Evolutionary conservation across 345 rosid genomes (phyloP).

Genomic region (Tarenaya hassleriana): DNA sequence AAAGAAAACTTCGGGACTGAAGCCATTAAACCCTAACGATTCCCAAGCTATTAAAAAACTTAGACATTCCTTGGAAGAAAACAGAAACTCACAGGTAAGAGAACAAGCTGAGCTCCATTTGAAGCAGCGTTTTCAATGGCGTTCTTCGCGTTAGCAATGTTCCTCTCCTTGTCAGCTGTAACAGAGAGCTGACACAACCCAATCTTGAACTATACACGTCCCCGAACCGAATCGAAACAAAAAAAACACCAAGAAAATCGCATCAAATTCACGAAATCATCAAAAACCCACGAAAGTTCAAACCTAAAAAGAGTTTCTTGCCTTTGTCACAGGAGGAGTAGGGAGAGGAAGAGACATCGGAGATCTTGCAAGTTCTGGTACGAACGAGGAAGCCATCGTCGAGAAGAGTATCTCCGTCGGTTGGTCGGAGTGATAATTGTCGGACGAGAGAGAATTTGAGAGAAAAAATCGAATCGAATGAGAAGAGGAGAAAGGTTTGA

Average conservation of each 20-base stretch:
- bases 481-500: too few species aligned
- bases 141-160: constrained; percentile 59
- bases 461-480: too few species aligned
- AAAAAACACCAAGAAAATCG: not conserved
- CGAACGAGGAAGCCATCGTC: constrained; percentile 63
- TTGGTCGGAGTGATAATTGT: constrained; percentile 13
- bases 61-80: not conserved
- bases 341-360: constrained; percentile 79
- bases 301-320: not conserved
- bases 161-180: constrained; percentile 64
- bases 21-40: not conserved
- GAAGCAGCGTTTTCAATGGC: constrained; percentile 69
- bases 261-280: constrained; percentile 3
- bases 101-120: constrained; percentile 69
- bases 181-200: constrained; percentile 79
- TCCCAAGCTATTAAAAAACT: too few species aligned
- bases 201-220: constrained; percentile 58
- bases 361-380: constrained; percentile 66
- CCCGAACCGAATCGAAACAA: too few species aligned
- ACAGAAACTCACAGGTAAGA: constrained; percentile 66
- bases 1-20: too few species aligned
- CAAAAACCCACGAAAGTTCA: not conserved
- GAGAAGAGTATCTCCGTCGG: constrained; percentile 25
- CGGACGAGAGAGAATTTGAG: too few species aligned
- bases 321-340: constrained; percentile 67